Conservation (phyloP, 208 protist genomes). For the Acanthamoeba royreba region DNA sequence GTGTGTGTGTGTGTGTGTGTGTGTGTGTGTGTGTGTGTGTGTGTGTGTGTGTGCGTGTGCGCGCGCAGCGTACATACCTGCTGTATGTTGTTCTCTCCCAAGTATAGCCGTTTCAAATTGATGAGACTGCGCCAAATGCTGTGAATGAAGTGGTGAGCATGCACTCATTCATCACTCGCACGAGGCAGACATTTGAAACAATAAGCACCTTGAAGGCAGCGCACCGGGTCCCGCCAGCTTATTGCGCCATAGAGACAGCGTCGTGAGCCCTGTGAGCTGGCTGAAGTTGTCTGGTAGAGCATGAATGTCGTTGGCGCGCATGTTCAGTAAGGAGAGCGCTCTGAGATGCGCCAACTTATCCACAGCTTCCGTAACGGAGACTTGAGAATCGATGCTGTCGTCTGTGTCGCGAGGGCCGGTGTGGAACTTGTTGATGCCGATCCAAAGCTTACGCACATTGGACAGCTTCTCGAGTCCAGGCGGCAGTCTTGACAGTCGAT, state of each 20-base stretch:
- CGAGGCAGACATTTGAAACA: too few relatives aligned
- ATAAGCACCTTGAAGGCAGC: background rate
- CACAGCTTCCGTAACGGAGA: background rate
- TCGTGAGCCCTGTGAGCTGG: background rate
- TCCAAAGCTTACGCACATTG: background rate
- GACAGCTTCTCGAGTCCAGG: background rate
- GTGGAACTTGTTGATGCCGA: background rate
- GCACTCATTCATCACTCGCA: background rate
- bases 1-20: too few relatives aligned
- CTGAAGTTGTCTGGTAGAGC: background rate
- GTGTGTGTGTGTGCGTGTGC: too few relatives aligned
- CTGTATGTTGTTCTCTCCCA: background rate
- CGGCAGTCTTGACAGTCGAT: background rate
- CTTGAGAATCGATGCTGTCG: background rate
- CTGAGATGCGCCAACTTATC: background rate
- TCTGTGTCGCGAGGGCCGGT: background rate
- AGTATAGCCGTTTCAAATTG: background rate
- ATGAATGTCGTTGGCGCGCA: background rate
- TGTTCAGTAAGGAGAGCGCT: background rate
- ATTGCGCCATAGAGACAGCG: background rate
- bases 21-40: too few relatives aligned
- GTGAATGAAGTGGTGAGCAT: background rate
- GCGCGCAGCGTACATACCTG: too few relatives aligned
- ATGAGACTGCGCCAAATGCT: background rate
- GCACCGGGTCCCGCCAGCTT: background rate